These are phyloP conservation scores for Talaromyces albobiverticillius DNA, from an alignment of 2,329 filamentous ascomycete genomes.

Conservation along the genomic window DNA sequence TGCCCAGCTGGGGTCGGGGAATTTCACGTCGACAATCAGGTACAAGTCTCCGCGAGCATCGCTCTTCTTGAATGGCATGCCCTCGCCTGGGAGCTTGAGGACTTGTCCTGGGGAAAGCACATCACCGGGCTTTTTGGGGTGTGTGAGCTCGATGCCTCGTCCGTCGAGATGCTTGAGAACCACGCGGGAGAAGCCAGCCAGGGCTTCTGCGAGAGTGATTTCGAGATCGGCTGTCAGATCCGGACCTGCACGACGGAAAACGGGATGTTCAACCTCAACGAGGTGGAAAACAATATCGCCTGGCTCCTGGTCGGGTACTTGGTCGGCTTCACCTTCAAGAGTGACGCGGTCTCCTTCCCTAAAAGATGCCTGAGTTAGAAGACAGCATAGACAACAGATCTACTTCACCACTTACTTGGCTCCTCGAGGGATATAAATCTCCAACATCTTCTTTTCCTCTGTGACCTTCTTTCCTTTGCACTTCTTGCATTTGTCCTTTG, in stretches of 20 bases:
- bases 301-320: conserved; percentile 81
- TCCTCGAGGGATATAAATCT: conserved; percentile 92
- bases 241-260: conserved; percentile 77
- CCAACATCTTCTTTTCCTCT: conserved; percentile 87
- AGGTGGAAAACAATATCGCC: conserved; percentile 92
- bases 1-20: conserved; percentile 84
- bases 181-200: conserved; percentile 85
- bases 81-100: conserved; percentile 81
- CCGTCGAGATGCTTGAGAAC: conserved; percentile 92
- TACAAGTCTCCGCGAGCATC: conserved; percentile 85
- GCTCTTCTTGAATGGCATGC: conserved; percentile 88
- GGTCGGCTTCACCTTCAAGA: conserved; percentile 90
- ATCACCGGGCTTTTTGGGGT: conserved; percentile 73
- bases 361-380: conserved; percentile 15
- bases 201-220: conserved; percentile 76
- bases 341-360: conserved; percentile 82
- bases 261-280: conserved; percentile 74
- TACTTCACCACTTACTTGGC: conserved; percentile 53
- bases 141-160: conserved; percentile 77
- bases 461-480: conserved; percentile 90
- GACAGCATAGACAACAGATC: background rate
- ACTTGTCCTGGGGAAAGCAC: conserved; percentile 80
- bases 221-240: conserved; percentile 81
- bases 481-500: conserved; percentile 98
- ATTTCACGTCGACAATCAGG: conserved; percentile 78